Evolutionary conservation across 257 asterid species (phyloP), one percentile per base, ranked within the genome.

Genomic region (Ocimum tenuiflorum): DNA sequence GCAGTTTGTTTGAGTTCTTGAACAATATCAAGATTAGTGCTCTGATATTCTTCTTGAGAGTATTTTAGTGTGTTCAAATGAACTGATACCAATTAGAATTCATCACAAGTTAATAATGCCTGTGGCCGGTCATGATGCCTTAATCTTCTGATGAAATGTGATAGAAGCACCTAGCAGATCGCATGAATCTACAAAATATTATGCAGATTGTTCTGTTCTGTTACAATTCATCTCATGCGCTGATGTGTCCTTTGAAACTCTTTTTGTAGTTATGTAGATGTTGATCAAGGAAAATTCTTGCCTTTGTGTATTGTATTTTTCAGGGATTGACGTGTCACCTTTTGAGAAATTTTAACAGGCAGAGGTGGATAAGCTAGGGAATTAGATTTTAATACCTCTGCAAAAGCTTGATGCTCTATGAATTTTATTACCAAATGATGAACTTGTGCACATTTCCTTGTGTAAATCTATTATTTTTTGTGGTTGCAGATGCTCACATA

Each of bases 401-500:
- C 27, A 7, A 18, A 66, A 53, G 7, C 22, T 42, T 11, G 38
- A 18, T 36, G 27, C 14, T 11, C 29, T 33, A 27, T n/a, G 48
- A 27, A 52, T 14, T 13, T 43, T 24, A 17, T 60, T 17, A 4
- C 42, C 35, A 3, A n/a, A 14, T 12, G 9, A 39, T 43, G 18
- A 39, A 42, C 20, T 33, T 45, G 38, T 15, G 33, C 36, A 1
- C 33, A 60, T 60, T 18, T 49, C n/a, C 58, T 23, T 27, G 2
- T 0, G 2, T 27, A 8, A 19, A 47, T 11, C 18, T 48, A 4
- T 17, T 38, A 18, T 6, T 38, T 12, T 62, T 58, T 33, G 56
- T 78, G 50, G 29, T 60, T 86, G 86, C 94, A 94, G 99, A 61
- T 94, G 77, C 86, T 94, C 61, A 88, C 97, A 20, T 94, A 90